Conservation (phyloP, 495 filamentous ascomycete genomes). For the Lepraria neglecta region DNA sequence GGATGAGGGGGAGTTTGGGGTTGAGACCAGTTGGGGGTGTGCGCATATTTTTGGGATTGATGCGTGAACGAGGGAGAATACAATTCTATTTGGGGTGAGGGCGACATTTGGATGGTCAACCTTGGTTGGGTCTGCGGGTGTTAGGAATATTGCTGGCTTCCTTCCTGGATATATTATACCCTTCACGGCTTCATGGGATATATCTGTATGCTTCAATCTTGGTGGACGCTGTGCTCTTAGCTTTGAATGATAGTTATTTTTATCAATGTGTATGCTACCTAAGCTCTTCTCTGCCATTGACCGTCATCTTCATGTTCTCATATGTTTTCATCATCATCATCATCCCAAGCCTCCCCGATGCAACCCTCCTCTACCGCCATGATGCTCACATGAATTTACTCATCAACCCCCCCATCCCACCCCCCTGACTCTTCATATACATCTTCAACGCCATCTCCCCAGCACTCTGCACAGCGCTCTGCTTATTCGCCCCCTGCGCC, state of each 20-base stretch:
- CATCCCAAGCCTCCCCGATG: not conserved
- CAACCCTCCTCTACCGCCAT: not conserved
- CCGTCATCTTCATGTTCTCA: no score
- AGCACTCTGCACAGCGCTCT: constrained; percentile 53
- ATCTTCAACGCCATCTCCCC: constrained; percentile 64
- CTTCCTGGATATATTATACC: constrained; percentile 2
- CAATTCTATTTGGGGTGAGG: not conserved
- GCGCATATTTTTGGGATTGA: constrained; percentile 19
- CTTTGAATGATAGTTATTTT: no score
- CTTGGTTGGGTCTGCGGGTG: not conserved
- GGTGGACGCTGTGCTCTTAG: not conserved
- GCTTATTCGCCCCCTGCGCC: constrained; percentile 47
- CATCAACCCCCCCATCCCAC: constrained; percentile 42
- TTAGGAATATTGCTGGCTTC: not conserved
- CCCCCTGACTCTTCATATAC: constrained; percentile 54
- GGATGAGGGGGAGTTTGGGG: constrained; percentile 55
- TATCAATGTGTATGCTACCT: no score
- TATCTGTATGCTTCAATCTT: not conserved
- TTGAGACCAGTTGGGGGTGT: constrained; percentile 77
- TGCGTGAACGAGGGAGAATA: not conserved
- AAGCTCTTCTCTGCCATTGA: no score
- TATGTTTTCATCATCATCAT: no score
- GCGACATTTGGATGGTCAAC: not conserved
- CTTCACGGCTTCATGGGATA: not conserved
- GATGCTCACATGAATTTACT: constrained; percentile 43